These are phyloP conservation scores for Silene latifolia DNA, from an alignment of 148 eudicot species.

Conservation along the genomic window DNA sequence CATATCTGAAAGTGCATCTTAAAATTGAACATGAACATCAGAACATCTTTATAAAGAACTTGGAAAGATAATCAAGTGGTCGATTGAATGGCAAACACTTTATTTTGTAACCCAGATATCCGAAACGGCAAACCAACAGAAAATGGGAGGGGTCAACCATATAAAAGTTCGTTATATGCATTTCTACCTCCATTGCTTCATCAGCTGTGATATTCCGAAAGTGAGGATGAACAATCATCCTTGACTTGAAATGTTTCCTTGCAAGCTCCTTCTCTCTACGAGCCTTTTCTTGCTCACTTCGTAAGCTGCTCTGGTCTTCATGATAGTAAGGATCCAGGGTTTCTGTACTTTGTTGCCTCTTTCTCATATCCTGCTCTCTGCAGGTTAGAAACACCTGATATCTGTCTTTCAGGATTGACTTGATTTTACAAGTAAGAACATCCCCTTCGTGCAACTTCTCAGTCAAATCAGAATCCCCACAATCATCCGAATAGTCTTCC, in stretches of 20 bases:
- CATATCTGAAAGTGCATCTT: not conserved
- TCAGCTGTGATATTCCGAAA: constrained; percentile 89
- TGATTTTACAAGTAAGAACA: constrained; percentile 74
- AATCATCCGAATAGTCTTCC: constrained; percentile 87
- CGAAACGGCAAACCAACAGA: not conserved
- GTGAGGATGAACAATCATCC: constrained; percentile 93
- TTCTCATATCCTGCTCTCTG: constrained; percentile 74
- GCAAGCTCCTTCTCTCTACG: constrained; percentile 86
- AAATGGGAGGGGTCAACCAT: not conserved
- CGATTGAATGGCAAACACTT: not conserved
- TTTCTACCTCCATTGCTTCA: constrained; percentile 77
- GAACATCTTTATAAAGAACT: not conserved
- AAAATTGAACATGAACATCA: no score
- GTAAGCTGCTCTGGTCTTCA: constrained; percentile 69
- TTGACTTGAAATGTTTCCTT: constrained; percentile 79
- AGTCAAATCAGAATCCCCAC: constrained; percentile 74
- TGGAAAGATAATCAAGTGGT: not conserved
- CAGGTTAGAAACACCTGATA: constrained; percentile 78
- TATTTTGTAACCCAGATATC: not conserved
- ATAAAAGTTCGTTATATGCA: not conserved
- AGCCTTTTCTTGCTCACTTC: constrained; percentile 60
- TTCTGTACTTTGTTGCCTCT: constrained; percentile 40
- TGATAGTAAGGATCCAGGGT: constrained; percentile 75
- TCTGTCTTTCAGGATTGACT: constrained; percentile 55
- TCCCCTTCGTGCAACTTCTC: constrained; percentile 89